Percentiles rank a stretch among this genome's conserved stretches.
phyloP scores from a whole-genome alignment of 352 stramenopile genomes.

The Pythium brachiatum region DNA sequence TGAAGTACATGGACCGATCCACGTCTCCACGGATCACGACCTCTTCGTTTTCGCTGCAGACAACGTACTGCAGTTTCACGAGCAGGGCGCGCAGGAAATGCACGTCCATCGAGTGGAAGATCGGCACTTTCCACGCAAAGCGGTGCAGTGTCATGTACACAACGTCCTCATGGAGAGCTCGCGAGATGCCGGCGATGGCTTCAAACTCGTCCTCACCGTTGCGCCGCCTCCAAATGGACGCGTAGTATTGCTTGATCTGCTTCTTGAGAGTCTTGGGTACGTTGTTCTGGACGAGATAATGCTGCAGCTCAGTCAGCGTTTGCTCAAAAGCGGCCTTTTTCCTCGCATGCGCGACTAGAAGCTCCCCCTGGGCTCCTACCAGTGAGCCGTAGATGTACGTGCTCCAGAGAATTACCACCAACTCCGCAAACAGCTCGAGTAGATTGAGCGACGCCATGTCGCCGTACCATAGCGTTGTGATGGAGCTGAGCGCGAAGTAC shows the following conservation, averaged over 20 bases:
- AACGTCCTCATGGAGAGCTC: constrained; percentile 55
- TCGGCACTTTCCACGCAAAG: constrained; percentile 49
- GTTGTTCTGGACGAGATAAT: constrained; percentile 68
- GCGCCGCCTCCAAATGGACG: constrained; percentile 50
- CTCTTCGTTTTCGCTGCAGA: constrained; percentile 64
- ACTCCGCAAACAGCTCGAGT: constrained; percentile 53
- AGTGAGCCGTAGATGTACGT: constrained; percentile 76
- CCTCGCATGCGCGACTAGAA: constrained; percentile 44
- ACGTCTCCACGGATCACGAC: constrained; percentile 73
- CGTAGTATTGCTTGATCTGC: constrained; percentile 74
- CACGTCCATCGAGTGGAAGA: constrained; percentile 51
- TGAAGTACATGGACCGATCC: constrained; percentile 81
- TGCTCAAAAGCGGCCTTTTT: constrained; percentile 62
- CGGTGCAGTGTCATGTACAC: constrained; percentile 46
- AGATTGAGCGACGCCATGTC: constrained; percentile 72
- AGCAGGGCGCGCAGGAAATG: constrained; percentile 62
- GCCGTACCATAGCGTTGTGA: constrained; percentile 69
- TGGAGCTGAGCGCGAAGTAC: constrained; percentile 59
- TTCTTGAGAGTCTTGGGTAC: constrained; percentile 63
- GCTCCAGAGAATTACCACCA: constrained; percentile 50
- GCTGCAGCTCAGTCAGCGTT: constrained; percentile 58
- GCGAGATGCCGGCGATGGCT: constrained; percentile 44
- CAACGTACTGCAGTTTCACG: constrained; percentile 52
- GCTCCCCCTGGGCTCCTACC: constrained; percentile 52
- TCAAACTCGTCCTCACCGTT: constrained; percentile 56